Conservation (phyloP, 148 eudicot genomes). For the Cornus kousa region DNA sequence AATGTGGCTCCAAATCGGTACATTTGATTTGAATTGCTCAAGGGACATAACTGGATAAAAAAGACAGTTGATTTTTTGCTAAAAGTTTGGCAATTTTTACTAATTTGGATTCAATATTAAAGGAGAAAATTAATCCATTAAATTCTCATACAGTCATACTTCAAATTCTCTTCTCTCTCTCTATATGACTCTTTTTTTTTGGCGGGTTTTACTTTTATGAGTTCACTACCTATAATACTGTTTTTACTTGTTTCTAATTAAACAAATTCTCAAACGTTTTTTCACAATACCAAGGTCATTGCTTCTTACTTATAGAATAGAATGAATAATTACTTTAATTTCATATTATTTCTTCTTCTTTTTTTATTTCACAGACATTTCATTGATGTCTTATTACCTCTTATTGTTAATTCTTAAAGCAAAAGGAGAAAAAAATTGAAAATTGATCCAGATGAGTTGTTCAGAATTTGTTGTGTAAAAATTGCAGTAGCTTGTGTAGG, state of each 20-base stretch:
- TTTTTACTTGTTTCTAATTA: not conserved
- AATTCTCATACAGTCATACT: too few species aligned
- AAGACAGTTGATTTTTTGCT: too few species aligned
- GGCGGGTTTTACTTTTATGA: not conserved
- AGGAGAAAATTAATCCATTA: too few species aligned
- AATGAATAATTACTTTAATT: not conserved
- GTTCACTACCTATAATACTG: not conserved
- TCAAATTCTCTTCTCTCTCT: too few species aligned
- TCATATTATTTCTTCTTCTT: not conserved
- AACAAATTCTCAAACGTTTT: not conserved
- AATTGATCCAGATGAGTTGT: not conserved
- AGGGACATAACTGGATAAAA: not conserved
- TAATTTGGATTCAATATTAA: too few species aligned
- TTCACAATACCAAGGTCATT: not conserved
- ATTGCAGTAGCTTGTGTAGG: not conserved
- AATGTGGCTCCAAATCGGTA: too few species aligned
- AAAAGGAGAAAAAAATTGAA: not conserved
- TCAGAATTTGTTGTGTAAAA: not conserved
- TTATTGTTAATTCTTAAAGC: not conserved
- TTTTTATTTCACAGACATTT: not conserved
- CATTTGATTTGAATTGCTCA: not conserved
- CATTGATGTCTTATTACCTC: not conserved
- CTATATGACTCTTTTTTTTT: not conserved
- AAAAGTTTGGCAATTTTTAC: too few species aligned
- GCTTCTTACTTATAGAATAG: not conserved